These are phyloP conservation scores for Saxophila tyrrhenica DNA, from an alignment of 495 filamentous ascomycete genomes.

Conservation along the genomic window DNA sequence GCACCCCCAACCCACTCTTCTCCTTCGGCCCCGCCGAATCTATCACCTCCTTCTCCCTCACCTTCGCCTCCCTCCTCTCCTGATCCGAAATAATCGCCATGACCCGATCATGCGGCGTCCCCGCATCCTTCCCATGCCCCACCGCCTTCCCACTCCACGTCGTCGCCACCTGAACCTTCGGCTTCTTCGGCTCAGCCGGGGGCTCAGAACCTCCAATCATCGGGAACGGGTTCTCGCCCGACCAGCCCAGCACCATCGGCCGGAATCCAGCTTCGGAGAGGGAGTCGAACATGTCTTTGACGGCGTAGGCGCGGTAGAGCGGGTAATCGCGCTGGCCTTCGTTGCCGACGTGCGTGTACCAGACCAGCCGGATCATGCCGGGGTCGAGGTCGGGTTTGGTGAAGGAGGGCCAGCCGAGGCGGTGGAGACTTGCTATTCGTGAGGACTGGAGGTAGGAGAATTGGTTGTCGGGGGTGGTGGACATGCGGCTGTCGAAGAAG, in stretches of 20 bases:
- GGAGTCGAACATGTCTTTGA: conserved; percentile 19
- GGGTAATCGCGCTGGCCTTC: conserved; percentile 17
- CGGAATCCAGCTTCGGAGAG: conserved; percentile 14
- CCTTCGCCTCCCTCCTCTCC: conserved; percentile 11
- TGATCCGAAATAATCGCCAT: conserved; percentile 19
- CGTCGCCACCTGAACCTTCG: conserved; percentile 7
- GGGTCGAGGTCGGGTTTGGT: conserved; percentile 12
- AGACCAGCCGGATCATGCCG: conserved; percentile 9
- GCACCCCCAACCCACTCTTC: neutral
- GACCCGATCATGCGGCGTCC: conserved; percentile 17
- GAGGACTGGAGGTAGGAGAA: conserved; percentile 11
- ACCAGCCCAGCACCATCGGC: conserved; percentile 16
- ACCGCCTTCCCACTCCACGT: conserved; percentile 2
- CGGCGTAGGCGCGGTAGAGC: conserved; percentile 3
- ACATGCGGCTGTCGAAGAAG: conserved; percentile 13
- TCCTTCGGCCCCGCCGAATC: neutral
- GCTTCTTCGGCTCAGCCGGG: conserved; percentile 8
- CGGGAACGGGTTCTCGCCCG: conserved; percentile 18
- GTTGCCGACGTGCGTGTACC: conserved; percentile 18
- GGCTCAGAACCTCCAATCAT: conserved; percentile 18
- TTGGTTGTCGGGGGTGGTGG: conserved; percentile 1
- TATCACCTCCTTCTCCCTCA: conserved; percentile 9
- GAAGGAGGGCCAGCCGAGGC: conserved; percentile 13
- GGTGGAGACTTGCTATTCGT: conserved; percentile 1
- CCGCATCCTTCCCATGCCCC: conserved; percentile 9